Base-by-base conservation (phyloP, 1,139 yeast genomes). In the Pichia inconspicua region DNA sequence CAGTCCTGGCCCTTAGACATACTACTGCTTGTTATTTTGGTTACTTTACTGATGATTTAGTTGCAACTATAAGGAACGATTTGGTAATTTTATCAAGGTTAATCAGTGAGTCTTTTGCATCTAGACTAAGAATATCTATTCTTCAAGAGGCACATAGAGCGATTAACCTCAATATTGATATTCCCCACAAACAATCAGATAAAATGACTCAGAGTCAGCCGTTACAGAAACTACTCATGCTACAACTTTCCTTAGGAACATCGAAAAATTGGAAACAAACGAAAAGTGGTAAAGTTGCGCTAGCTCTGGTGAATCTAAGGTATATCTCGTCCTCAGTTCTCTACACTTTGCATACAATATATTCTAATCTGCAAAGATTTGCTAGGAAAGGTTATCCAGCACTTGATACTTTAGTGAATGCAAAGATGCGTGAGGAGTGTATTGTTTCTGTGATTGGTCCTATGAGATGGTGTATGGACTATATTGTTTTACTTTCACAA, bases 401-500 rank as follows among this genome's bases (percentile, higher is more conserved):
- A 4, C 48, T 60, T 9, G 84, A 80, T 54, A 72, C 71, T 17
- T 56, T 75, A 27, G 71, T 70, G 30, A 87, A 83, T 57, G 73
- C 81, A 0, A 72, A 75, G 17, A 69, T 75, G 48, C 64, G 84
- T 58, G 78, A 80, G 44, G 79, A 81, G 60, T 69, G 79, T 51
- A 71, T 83, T 7, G 66, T 80, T 49, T 76, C 84, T 19, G 71
- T 84, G 46, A 64, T 84, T 22, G 95, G 96, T 0, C 75, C 81
- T 40, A 75, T 83, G n/a, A 74, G 86, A 55, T 88, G 95, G 95
- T 72, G 83, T 50, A 71, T 84, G 40, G 95, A 87, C 60, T 73
- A 85, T 49, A 70, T 85, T 56, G 76, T 80, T 0, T 78, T 76
- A 52, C 63, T 84, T 42, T 77, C 80, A 50, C 94, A 87, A 61